Conservation (phyloP, 2,329 filamentous ascomycete species). For the Fonsecaea nubica region DNA sequence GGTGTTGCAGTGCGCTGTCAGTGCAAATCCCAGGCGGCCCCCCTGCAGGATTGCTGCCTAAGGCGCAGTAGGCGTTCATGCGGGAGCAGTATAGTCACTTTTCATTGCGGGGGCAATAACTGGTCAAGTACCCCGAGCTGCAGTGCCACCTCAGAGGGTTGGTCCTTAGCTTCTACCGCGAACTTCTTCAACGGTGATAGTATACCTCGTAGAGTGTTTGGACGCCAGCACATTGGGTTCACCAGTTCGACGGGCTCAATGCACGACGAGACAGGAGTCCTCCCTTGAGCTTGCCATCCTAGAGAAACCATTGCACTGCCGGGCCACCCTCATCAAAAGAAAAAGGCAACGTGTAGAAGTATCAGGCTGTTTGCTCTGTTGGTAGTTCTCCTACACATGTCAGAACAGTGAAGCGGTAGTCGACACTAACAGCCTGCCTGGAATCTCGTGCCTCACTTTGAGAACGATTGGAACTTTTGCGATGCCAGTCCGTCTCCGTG, state of each 20-base stretch:
- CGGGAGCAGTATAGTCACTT: not conserved
- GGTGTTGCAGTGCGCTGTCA: not conserved
- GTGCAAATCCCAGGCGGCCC: not conserved
- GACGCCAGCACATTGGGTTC: not conserved
- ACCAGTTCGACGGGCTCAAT: not conserved
- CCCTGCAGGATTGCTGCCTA: not conserved
- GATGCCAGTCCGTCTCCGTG: not conserved
- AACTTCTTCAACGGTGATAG: conserved; percentile 1
- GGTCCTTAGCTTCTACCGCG: not conserved
- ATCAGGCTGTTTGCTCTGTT: not conserved
- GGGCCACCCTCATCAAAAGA: not conserved
- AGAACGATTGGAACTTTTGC: not conserved
- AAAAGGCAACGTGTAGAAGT: not conserved
- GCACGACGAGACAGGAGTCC: not conserved
- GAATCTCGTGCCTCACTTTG: not conserved
- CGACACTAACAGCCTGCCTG: not conserved
- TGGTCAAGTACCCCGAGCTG: not conserved
- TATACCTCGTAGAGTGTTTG: not conserved
- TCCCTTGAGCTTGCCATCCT: not conserved
- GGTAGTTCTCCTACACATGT: not conserved
- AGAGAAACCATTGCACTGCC: not conserved
- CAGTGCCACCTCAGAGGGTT: not conserved
- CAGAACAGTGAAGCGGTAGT: not conserved
- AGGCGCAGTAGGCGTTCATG: not conserved
- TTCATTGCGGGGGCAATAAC: not conserved